Conservation (phyloP, 169 alveolate genomes). For the Plasmodium vinckei region DNA sequence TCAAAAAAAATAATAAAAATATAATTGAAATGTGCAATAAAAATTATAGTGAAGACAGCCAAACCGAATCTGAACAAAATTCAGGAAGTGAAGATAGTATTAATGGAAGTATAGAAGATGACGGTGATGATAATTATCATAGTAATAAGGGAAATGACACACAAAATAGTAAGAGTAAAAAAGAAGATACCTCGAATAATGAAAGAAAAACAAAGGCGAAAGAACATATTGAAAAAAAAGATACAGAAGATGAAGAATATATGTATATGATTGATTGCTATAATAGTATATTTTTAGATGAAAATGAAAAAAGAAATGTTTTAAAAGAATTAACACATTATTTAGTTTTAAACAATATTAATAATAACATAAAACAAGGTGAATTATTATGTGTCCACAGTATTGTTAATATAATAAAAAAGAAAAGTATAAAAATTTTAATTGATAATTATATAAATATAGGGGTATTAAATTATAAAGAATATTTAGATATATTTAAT, state of each 20-base stretch:
- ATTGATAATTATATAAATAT: conserved; percentile 85
- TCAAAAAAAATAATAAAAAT: conserved; percentile 14
- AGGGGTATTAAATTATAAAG: conserved; percentile 68
- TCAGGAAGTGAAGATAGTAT: neutral
- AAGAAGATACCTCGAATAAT: neutral
- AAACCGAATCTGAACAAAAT: conserved; percentile 36
- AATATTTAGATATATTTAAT: conserved; percentile 73
- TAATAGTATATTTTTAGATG: conserved; percentile 53
- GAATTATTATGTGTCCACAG: conserved; percentile 85
- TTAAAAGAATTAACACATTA: conserved; percentile 82
- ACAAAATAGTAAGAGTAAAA: neutral
- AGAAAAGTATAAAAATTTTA: conserved; percentile 83
- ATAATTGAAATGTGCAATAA: conserved; percentile 24
- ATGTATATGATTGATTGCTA: conserved; percentile 47
- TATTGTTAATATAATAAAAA: conserved; percentile 85
- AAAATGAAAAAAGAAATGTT: conserved; percentile 60
- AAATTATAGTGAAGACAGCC: conserved; percentile 68
- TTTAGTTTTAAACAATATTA: conserved; percentile 84
- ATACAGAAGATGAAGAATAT: conserved; percentile 16
- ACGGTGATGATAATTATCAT: neutral
- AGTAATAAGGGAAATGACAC: conserved; percentile 5
- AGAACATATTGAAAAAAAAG: neutral
- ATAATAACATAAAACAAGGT: conserved; percentile 84
- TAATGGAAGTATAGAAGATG: conserved; percentile 4
- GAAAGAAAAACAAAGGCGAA: neutral